These are phyloP conservation scores for Heterobasidion annosum DNA, from an alignment of 1,284 basidiomycete genomes.

Conservation along the genomic window DNA sequence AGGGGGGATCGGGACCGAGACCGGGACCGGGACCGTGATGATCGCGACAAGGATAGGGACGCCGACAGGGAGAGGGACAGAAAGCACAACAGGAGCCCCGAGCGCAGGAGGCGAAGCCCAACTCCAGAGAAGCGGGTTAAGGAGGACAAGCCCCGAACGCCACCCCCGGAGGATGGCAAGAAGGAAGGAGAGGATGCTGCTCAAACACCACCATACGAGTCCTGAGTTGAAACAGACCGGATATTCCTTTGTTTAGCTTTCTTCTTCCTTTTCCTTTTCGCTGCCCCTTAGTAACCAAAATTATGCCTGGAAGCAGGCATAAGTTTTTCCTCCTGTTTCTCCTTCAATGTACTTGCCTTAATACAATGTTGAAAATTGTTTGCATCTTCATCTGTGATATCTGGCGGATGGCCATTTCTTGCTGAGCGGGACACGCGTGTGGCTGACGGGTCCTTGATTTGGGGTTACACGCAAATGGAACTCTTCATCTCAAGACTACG, in stretches of 20 bases:
- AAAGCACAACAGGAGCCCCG: constrained; percentile 36
- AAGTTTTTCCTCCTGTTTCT: no score
- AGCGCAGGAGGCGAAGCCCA: constrained; percentile 36
- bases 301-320: no score
- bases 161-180: constrained; percentile 31
- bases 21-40: constrained; percentile 24
- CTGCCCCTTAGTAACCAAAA: neutral
- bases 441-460: no score
- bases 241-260: neutral
- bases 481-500: neutral
- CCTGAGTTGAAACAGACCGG: constrained; percentile 18
- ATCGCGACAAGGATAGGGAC: constrained; percentile 29
- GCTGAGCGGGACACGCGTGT: no score
- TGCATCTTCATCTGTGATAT: no score
- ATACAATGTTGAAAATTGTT: no score
- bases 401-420: no score
- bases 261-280: neutral
- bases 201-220: constrained; percentile 43
- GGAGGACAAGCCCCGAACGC: constrained; percentile 39
- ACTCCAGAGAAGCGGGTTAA: constrained; percentile 36
- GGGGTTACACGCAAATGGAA: no score
- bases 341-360: no score
- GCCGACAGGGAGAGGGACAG: constrained; percentile 29
- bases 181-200: constrained; percentile 40
- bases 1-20: constrained; percentile 17